Conservation (phyloP, 495 filamentous ascomycete genomes). For the Xylaria castorea region DNA sequence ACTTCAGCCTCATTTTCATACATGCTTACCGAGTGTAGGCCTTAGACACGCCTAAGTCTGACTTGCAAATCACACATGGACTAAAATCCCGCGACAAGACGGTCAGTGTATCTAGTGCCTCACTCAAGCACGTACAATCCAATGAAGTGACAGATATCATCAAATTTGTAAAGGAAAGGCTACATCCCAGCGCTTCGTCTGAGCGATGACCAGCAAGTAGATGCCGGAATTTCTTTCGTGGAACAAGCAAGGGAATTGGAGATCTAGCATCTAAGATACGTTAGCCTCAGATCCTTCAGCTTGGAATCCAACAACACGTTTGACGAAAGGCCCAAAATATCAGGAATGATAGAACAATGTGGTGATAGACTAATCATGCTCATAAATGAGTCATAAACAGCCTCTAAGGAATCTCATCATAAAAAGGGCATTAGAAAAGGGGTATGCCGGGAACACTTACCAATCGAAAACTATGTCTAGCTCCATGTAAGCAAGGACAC, state of each 20-base stretch:
- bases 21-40: slow-evolving; percentile 43
- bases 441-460: slow-evolving; percentile 19
- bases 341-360: slow-evolving; percentile 56
- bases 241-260: not conserved
- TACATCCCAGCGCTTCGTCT: slow-evolving; percentile 15
- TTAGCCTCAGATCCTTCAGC: not conserved
- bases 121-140: slow-evolving; percentile 33
- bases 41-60: slow-evolving; percentile 67
- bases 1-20: not conserved
- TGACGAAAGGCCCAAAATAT: slow-evolving; percentile 22
- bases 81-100: slow-evolving; percentile 69
- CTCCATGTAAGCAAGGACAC: slow-evolving; percentile 15
- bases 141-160: slow-evolving; percentile 33
- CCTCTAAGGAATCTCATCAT: slow-evolving; percentile 45
- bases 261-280: not conserved
- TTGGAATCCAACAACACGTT: not conserved
- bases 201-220: not conserved
- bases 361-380: slow-evolving; percentile 53
- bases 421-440: slow-evolving; percentile 9
- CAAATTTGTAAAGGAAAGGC: slow-evolving; percentile 34
- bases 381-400: slow-evolving; percentile 56
- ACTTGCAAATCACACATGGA: slow-evolving; percentile 67
- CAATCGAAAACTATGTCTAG: slow-evolving; percentile 3
- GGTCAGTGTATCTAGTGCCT: slow-evolving; percentile 45
- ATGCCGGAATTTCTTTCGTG: not conserved